Base-by-base conservation (phyloP, 768 basidiomycete species). In the Tricholoma bakamatsutake region DNA sequence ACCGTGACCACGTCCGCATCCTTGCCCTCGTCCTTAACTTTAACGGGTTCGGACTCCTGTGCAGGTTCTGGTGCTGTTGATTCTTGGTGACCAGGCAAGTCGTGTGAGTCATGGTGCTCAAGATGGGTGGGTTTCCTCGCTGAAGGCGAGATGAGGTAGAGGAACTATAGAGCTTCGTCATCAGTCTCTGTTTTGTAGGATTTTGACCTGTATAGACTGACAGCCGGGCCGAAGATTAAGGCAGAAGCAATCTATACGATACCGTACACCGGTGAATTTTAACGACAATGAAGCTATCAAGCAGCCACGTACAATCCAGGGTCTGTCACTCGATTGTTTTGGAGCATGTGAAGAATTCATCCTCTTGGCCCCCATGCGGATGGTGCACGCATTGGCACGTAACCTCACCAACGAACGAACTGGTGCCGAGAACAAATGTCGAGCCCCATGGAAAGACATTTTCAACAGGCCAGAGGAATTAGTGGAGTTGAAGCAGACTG, bases 111-210 rank as follows among this genome's bases (percentile, higher is more conserved):
- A 49, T 74, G 59, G 61, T 76, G 74, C 24, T 65, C 67, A 53
- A 60, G 54, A 39, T 66, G 64, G 10, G 63, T 59, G 47, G 64
- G 62, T 59, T 75, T 73, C 53, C 71, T 68, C 13, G 72, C 73
- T 33, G 72, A 69, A 5, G 75, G 75, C 6, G 75, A 76, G 35
- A 75, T 17, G 47, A 76, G 70, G 65, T 75, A 76, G 30, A 76
- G 67, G 53, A 77, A 66, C 73, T 77, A 55, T 33, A 40, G 27
- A 33, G 48, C 45, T 57, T 59, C 31, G 40, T 37, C 12, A 24
- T 54, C 40, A 52, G 43, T 58, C 17, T 21, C 46, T 35, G 40
- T 52, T 42, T 43, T 42, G 37, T 53, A 27, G 8, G 52, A 35
- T 5, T 3, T 10, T 52, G 37, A 64, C 5, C 35, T 18, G 21